Percentiles rank a stretch among this genome's conserved stretches.
These are phyloP conservation scores for Lachnellula suecica DNA, from an alignment of 2,329 filamentous ascomycete species.

Conservation along the genomic window DNA sequence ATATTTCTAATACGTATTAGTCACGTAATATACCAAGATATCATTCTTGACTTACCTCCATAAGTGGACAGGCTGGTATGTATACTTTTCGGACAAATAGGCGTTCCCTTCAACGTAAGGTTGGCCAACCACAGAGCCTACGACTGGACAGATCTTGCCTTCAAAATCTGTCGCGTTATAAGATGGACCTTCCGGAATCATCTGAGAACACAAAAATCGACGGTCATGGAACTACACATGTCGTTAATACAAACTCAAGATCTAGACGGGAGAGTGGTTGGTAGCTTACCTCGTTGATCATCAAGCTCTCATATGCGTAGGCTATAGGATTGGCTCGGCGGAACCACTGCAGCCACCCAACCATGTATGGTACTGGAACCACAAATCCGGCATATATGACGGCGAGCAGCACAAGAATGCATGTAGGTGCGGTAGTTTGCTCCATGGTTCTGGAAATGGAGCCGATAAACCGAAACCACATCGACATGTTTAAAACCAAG, in stretches of 20 bases:
- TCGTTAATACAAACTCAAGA: background rate
- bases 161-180: slow-evolving; percentile 12
- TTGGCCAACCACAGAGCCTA: slow-evolving; percentile 57
- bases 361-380: slow-evolving; percentile 56
- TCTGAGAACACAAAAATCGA: slow-evolving; percentile 21
- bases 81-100: slow-evolving; percentile 54
- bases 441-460: slow-evolving; percentile 70
- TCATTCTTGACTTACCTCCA: slow-evolving; percentile 48
- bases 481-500: slow-evolving; percentile 60
- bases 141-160: slow-evolving; percentile 56
- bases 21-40: background rate
- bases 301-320: slow-evolving; percentile 78
- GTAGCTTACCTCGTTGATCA: slow-evolving; percentile 72
- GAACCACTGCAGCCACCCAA: slow-evolving; percentile 80
- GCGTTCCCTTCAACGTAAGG: slow-evolving; percentile 53
- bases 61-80: slow-evolving; percentile 57
- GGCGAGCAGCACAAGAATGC: slow-evolving; percentile 42
- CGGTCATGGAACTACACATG: slow-evolving; percentile 44
- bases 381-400: slow-evolving; percentile 40
- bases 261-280: background rate
- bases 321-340: slow-evolving; percentile 62
- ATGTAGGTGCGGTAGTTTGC: slow-evolving; percentile 60
- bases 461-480: slow-evolving; percentile 81
- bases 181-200: slow-evolving; percentile 3
- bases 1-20: slow-evolving; percentile 49